A percentile compares a stretch with the other conserved stretches of the same genome.
Conservation (phyloP, 1,284 basidiomycete species). For the Austroboletus novae-zelandiae region DNA sequence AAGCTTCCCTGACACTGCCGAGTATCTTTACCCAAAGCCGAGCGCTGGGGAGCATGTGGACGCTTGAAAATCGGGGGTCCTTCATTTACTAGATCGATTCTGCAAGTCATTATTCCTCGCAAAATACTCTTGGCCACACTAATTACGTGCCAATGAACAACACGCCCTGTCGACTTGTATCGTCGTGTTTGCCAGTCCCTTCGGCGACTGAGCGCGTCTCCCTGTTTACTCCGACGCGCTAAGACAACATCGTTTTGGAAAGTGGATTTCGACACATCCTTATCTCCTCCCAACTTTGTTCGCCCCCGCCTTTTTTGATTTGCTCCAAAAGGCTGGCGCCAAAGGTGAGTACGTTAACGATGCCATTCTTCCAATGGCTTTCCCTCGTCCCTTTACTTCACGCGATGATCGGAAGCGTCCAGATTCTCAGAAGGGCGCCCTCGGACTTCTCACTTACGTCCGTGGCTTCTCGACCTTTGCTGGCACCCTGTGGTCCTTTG, state of each 20-base stretch:
- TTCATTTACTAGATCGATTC: conserved; percentile 4
- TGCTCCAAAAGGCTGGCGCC: conserved; percentile 12
- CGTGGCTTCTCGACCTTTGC: conserved; percentile 30
- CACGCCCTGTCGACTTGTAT: background rate
- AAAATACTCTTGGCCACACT: conserved; percentile 1
- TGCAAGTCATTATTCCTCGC: background rate
- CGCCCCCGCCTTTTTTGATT: conserved; percentile 17
- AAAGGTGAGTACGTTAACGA: conserved; percentile 19
- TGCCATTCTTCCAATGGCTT: conserved; percentile 5
- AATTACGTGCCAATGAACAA: conserved; percentile 9
- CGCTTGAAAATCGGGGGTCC: conserved; percentile 5
- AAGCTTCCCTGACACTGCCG: conserved; percentile 32
- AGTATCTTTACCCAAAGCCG: conserved; percentile 22
- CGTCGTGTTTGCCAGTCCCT: conserved; percentile 4
- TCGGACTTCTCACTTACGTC: conserved; percentile 35
- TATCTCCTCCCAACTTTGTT: conserved; percentile 23
- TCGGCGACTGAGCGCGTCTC: conserved; percentile 3
- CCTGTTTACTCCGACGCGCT: conserved; percentile 1
- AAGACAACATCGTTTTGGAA: conserved; percentile 13
- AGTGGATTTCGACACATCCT: conserved; percentile 15
- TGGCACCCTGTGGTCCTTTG: conserved; percentile 25
- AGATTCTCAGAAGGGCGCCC: conserved; percentile 31
- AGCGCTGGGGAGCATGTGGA: conserved; percentile 9
- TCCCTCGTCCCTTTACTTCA: conserved; percentile 16
- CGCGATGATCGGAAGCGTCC: conserved; percentile 27